Base-by-base conservation (phyloP, 2,329 filamentous ascomycete species). In the Alternaria alternata region DNA sequence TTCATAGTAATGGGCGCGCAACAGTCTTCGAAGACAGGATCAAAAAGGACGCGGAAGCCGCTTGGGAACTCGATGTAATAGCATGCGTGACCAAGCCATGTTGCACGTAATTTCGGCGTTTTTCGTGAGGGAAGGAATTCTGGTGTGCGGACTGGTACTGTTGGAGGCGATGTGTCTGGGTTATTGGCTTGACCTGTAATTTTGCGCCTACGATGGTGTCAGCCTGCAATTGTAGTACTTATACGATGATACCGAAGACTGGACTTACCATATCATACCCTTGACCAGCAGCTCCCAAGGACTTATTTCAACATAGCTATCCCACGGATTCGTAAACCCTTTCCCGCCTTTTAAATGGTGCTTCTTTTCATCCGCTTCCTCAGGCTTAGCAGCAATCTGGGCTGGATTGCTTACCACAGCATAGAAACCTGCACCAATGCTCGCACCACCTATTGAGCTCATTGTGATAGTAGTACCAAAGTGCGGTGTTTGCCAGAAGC, bases 31-130 rank as follows among this genome's bases (percentile, higher is more conserved):
- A 97, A 96, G 34, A 97, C 94, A 1, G 94, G 94, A 73, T 97
- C 94, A 76, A 97, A 97, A 4, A 98, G 86, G 4, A 96, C 92
- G 55, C 94, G 89, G 54, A 98, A 83, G 1, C 94, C 94, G 14
- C 87, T 86, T 2, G 93, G 93, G 71, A 94, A 97, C 78, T 97
- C 94, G 68, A 96, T 88, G 72, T 92, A 94, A 81, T 93, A 97
- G 81, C 93, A 97, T 4, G 94, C 94, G 78, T 98, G 94, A 36
- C 94, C 94, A 3, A 98, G 88, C 94, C 94, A 97, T 41, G 94
- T 98, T 34, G 94, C 92, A 54, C 93, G 88, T 24, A 98, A 85
- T 41, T 86, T 83, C 18, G 79, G 65, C 2, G 85, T 86, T 5
- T 84, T 79, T 55, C 91, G 87, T 14, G 81, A 81, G 1, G 87